Conservation (phyloP, 495 filamentous ascomycete species). For the Aspergillus ostianus region DNA sequence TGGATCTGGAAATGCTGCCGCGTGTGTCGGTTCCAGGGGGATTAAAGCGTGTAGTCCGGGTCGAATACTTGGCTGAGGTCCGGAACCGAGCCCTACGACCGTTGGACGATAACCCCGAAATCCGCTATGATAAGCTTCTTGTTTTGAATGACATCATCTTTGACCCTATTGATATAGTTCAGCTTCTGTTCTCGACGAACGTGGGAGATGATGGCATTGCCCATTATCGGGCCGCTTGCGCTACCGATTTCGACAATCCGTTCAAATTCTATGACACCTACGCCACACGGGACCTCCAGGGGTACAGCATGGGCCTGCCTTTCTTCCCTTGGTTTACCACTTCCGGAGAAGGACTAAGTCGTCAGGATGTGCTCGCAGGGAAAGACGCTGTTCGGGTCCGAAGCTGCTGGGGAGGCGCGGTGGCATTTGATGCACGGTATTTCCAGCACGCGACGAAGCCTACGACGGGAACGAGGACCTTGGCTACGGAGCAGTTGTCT, state of each 20-base stretch:
- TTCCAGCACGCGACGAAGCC: constrained; percentile 42
- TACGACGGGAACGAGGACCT: constrained; percentile 1
- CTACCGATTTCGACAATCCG: constrained; percentile 71
- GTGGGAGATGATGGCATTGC: constrained; percentile 52
- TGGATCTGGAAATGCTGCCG: constrained; percentile 51
- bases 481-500: constrained; percentile 5
- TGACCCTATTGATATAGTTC: constrained; percentile 63
- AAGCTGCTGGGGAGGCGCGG: constrained; percentile 82
- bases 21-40: constrained; percentile 62
- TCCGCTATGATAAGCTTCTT: constrained; percentile 63
- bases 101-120: constrained; percentile 44
- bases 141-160: constrained; percentile 79
- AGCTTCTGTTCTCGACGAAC: constrained; percentile 77
- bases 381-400: constrained; percentile 70
- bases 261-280: constrained; percentile 84
- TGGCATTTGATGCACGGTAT: constrained; percentile 69
- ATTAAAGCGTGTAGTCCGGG: constrained; percentile 61
- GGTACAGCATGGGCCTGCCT: constrained; percentile 66
- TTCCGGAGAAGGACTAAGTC: constrained; percentile 54
- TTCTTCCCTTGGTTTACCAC: constrained; percentile 73
- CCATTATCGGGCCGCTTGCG: constrained; percentile 75
- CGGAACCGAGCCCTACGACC: constrained; percentile 72
- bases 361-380: constrained; percentile 57
- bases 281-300: constrained; percentile 72
- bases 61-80: constrained; percentile 74